Conservation (phyloP, 352 stramenopile genomes). For the Elongisporangium prolatum region DNA sequence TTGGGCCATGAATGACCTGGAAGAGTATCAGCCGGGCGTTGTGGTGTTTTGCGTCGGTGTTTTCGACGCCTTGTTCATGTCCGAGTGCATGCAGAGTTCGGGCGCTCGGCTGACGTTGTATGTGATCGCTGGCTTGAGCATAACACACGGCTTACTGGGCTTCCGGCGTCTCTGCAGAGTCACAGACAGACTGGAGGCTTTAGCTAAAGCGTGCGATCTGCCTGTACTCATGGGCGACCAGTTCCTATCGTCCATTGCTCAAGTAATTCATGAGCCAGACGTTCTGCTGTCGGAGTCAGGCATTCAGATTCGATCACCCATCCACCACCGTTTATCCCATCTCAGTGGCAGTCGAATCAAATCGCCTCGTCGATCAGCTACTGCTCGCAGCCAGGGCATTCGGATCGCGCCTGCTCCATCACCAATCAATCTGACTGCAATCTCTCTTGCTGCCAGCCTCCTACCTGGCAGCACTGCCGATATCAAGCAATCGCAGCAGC, state of each 20-base stretch:
- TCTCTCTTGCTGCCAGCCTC: too few species aligned
- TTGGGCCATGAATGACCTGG: slow-evolving; percentile 6
- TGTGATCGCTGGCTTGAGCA: slow-evolving; percentile 10
- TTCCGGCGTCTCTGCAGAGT: too few species aligned
- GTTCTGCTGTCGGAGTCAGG: not conserved
- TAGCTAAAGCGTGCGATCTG: slow-evolving; percentile 5
- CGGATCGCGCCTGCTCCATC: too few species aligned
- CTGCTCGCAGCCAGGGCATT: too few species aligned
- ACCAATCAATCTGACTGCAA: too few species aligned
- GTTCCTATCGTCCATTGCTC: not conserved
- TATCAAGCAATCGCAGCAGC: too few species aligned
- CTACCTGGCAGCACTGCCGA: too few species aligned
- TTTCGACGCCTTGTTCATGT: slow-evolving; percentile 24
- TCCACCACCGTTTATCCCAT: not conserved
- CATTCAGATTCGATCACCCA: not conserved
- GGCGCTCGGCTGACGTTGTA: slow-evolving; percentile 4
- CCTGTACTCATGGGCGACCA: not conserved
- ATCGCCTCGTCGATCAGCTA: too few species aligned
- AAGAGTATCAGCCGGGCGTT: slow-evolving; percentile 15
- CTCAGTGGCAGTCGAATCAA: too few species aligned
- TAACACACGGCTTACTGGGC: too few species aligned
- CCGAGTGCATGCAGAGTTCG: slow-evolving; percentile 16
- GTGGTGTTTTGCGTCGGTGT: slow-evolving; percentile 23
- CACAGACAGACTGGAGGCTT: too few species aligned
- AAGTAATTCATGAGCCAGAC: not conserved